Evolutionary conservation across 495 filamentous ascomycete genomes (phyloP).

Genomic region (Geopyxis carbonaria): DNA sequence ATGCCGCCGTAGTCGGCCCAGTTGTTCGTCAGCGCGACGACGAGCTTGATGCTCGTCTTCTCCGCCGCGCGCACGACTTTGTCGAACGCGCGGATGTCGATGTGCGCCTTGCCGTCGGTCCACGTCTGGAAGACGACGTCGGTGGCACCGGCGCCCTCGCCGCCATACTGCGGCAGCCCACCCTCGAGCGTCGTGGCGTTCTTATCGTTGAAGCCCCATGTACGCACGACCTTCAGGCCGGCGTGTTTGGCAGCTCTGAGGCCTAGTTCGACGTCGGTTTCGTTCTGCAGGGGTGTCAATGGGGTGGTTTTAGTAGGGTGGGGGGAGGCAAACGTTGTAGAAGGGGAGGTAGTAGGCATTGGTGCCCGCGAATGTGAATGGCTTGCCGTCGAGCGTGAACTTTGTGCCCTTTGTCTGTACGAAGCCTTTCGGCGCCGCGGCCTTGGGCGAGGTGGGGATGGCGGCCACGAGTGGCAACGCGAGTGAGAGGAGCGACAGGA

Average conservation of each 20-base stretch:
- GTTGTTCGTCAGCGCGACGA: constrained; percentile 41
- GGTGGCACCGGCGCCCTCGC: constrained; percentile 34
- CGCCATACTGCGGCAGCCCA: constrained; percentile 29
- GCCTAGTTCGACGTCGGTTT: constrained; percentile 44
- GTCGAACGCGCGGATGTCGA: constrained; percentile 45
- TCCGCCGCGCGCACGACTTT: constrained; percentile 37
- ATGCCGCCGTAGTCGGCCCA: constrained; percentile 51
- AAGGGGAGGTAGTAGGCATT: constrained; percentile 61
- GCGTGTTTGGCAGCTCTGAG: constrained; percentile 35
- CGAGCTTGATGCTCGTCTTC: constrained; percentile 35
- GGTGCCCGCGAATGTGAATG: constrained; percentile 50
- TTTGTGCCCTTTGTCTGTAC: constrained; percentile 35
- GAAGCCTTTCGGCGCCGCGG: constrained; percentile 27
- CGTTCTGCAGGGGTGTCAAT: constrained; percentile 26
- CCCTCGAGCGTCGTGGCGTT: constrained; percentile 34
- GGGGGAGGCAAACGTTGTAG: constrained; percentile 25
- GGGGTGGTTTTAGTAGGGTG: not conserved
- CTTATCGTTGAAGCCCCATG: constrained; percentile 49
- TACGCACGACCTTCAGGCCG: constrained; percentile 48
- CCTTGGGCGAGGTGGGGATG: constrained; percentile 3
- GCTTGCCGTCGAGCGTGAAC: constrained; percentile 46
- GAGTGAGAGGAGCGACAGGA: constrained; percentile 1
- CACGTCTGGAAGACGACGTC: constrained; percentile 37
- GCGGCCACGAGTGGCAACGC: constrained; percentile 8
- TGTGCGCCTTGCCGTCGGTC: constrained; percentile 15